Conservation (phyloP, 2,329 filamentous ascomycete species). For the Colletotrichum incanum region DNA sequence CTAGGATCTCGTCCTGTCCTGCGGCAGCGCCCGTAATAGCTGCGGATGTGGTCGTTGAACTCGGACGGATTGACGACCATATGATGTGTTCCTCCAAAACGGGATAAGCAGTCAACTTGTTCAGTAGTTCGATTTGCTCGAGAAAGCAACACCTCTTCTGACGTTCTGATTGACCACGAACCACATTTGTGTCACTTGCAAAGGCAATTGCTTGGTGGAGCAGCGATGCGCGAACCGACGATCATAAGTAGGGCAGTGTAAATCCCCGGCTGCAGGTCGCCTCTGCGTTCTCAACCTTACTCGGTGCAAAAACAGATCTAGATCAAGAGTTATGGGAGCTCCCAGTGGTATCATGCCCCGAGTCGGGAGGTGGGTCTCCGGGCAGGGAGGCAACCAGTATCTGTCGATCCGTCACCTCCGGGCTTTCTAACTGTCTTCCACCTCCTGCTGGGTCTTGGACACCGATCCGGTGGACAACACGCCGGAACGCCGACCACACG, state of each 20-base stretch:
- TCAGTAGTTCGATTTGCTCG: neutral
- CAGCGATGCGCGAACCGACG: neutral
- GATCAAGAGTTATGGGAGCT: neutral
- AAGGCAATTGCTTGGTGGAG: neutral
- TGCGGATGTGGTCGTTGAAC: neutral
- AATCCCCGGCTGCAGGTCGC: neutral
- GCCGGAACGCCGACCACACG: neutral
- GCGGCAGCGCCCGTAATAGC: neutral
- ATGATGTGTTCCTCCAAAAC: neutral
- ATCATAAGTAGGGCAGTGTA: neutral
- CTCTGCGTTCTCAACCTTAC: neutral
- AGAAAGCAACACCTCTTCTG: neutral
- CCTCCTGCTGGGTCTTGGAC: neutral
- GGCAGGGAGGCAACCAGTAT: slow-evolving; percentile 15
- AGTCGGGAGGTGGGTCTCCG: slow-evolving; percentile 25
- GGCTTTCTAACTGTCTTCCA: neutral
- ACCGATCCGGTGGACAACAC: slow-evolving; percentile 5
- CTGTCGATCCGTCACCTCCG: slow-evolving; percentile 6
- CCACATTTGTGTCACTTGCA: neutral
- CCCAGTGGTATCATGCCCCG: neutral
- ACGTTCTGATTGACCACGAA: neutral
- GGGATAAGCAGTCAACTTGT: neutral
- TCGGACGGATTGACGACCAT: neutral
- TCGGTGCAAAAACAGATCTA: neutral
- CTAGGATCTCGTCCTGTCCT: neutral